Conservation (phyloP, 768 basidiomycete species). For the Suillus ampliporus region DNA sequence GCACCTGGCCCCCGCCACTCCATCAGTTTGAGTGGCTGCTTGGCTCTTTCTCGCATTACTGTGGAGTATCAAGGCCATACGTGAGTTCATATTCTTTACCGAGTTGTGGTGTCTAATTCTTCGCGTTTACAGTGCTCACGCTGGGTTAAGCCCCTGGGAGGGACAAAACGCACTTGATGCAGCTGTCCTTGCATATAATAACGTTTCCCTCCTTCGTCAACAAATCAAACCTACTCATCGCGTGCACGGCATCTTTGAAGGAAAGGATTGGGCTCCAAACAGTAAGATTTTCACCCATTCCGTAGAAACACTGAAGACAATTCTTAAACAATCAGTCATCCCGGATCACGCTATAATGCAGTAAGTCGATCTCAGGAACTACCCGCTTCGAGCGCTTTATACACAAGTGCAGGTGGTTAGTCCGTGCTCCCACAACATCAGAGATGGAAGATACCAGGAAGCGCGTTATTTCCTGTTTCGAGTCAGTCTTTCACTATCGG, state of each 20-base stretch:
- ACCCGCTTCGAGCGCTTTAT: background rate
- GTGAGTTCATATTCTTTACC: slow-evolving; percentile 37
- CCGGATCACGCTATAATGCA: slow-evolving; percentile 75
- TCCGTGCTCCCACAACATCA: slow-evolving; percentile 65
- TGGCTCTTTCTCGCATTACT: slow-evolving; percentile 58
- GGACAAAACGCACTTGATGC: slow-evolving; percentile 81
- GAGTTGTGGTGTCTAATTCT: background rate
- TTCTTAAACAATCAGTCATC: slow-evolving; percentile 54
- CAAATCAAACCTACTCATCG: slow-evolving; percentile 75
- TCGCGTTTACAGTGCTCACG: slow-evolving; percentile 58
- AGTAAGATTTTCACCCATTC: slow-evolving; percentile 42
- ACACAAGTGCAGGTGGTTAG: slow-evolving; percentile 55
- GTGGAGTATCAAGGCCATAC: slow-evolving; percentile 74
- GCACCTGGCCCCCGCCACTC: slow-evolving; percentile 71
- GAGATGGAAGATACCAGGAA: slow-evolving; percentile 59
- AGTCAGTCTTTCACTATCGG: slow-evolving; percentile 44
- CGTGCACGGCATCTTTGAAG: slow-evolving; percentile 77
- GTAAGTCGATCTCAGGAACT: slow-evolving; percentile 41
- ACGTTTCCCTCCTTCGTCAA: slow-evolving; percentile 80
- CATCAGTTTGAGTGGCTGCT: slow-evolving; percentile 61
- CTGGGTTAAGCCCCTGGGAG: slow-evolving; percentile 78
- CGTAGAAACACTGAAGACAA: slow-evolving; percentile 1
- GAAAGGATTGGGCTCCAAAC: slow-evolving; percentile 72
- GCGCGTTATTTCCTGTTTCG: slow-evolving; percentile 69
- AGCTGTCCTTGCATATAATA: slow-evolving; percentile 76